phyloP scores from a whole-genome alignment of 2,329 filamentous ascomycete species.

The Blastomyces emzantsi region DNA sequence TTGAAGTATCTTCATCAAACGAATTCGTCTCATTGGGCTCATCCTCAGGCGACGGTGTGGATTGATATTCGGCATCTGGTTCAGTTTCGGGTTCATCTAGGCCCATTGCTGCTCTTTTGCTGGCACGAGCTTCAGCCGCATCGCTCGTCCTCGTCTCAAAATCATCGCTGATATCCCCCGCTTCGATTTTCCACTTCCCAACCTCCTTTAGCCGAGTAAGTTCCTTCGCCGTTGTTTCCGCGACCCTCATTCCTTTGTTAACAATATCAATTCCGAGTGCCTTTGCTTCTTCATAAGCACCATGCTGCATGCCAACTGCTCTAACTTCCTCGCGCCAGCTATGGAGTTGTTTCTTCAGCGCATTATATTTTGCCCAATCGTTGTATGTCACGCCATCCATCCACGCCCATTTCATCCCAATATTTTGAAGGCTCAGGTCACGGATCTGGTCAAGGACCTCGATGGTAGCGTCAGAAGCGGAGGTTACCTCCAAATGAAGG shows the following conservation, averaged over 20 bases:
- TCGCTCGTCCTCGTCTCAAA: slow-evolving; percentile 63
- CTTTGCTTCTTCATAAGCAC: slow-evolving; percentile 59
- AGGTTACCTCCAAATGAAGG: slow-evolving; percentile 57
- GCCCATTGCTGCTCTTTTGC: slow-evolving; percentile 5
- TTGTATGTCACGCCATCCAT: slow-evolving; percentile 94
- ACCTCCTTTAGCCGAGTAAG: slow-evolving; percentile 73
- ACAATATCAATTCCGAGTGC: slow-evolving; percentile 61
- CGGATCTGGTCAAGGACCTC: slow-evolving; percentile 73
- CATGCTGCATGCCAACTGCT: slow-evolving; percentile 63
- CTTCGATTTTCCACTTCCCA: slow-evolving; percentile 71
- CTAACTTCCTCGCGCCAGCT: slow-evolving; percentile 80
- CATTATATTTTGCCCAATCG: slow-evolving; percentile 93
- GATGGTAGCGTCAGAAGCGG: slow-evolving; percentile 70
- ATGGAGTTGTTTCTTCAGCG: slow-evolving; percentile 70
- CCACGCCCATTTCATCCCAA: slow-evolving; percentile 91
- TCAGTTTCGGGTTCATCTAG: background rate
- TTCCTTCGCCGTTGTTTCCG: slow-evolving; percentile 70
- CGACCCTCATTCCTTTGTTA: slow-evolving; percentile 68
- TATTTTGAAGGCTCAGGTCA: slow-evolving; percentile 77
- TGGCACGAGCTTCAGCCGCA: slow-evolving; percentile 38
- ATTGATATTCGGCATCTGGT: slow-evolving; percentile 1
- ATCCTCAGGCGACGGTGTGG: background rate
- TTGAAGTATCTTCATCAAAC: background rate
- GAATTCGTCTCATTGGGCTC: background rate
- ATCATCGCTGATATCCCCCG: slow-evolving; percentile 64